Percentiles rank a stretch among this genome's conserved stretches.
phyloP scores from a whole-genome alignment of 176 grass and related monocot genomes.

The Leersia perrieri region DNA sequence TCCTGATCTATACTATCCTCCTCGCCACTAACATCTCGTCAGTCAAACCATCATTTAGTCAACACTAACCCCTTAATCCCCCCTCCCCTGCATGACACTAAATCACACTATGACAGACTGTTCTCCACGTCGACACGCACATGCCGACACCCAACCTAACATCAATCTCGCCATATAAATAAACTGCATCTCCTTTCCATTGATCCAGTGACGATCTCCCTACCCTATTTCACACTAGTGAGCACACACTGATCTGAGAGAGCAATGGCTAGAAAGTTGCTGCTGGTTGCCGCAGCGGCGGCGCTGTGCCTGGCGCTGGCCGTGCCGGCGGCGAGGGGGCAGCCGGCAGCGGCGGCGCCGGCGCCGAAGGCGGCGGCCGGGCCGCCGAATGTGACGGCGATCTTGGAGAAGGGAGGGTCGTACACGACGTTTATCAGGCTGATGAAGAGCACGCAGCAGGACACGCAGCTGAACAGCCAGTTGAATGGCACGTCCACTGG shows the following conservation, averaged over 20 bases:
- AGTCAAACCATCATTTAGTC: slow-evolving; percentile 27
- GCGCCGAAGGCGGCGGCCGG: slow-evolving; percentile 6
- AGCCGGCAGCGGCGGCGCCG: slow-evolving; percentile 39
- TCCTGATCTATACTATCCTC: neutral
- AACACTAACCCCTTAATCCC: neutral
- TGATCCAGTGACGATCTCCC: too few species aligned
- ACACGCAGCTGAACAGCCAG: slow-evolving; percentile 75
- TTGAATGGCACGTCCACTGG: slow-evolving; percentile 63
- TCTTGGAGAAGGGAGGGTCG: slow-evolving; percentile 61
- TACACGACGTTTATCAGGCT: slow-evolving; percentile 69
- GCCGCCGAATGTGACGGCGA: slow-evolving; percentile 64
- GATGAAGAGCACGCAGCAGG: slow-evolving; percentile 63
- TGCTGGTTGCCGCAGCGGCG: neutral
- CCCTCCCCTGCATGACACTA: neutral
- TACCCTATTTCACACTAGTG: neutral
- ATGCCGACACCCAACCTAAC: slow-evolving; percentile 4
- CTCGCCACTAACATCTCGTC: neutral
- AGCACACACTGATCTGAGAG: neutral
- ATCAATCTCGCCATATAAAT: neutral
- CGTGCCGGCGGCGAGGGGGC: slow-evolving; percentile 13
- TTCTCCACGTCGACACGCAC: neutral
- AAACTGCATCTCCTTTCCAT: neutral
- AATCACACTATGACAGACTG: slow-evolving; percentile 23
- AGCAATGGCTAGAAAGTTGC: neutral
- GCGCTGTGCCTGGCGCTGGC: slow-evolving; percentile 19